Percentiles rank a stretch among this genome's conserved stretches.
phyloP scores from a whole-genome alignment of 805 yeast genomes.

The Zygoascus ofunaensis region DNA sequence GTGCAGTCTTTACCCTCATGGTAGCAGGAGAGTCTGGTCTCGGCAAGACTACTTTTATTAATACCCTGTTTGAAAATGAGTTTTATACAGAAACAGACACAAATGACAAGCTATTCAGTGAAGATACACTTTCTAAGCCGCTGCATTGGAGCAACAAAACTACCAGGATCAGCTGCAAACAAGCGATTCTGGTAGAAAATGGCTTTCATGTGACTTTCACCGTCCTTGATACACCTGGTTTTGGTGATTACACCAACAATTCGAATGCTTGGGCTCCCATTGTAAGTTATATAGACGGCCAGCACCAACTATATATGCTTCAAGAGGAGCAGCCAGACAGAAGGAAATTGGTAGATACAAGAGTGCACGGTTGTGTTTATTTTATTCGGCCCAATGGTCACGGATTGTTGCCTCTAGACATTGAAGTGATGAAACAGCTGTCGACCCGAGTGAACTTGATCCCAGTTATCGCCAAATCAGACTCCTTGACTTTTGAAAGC shows the following conservation, averaged over 20 bases:
- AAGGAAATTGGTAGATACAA: constrained; percentile 43
- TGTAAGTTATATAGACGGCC: constrained; percentile 83
- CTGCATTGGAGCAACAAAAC: constrained; percentile 29
- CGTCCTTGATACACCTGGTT: constrained; percentile 87
- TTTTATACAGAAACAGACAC: constrained; percentile 35
- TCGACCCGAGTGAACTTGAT: constrained; percentile 75
- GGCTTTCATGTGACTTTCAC: constrained; percentile 70
- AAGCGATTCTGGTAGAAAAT: constrained; percentile 76
- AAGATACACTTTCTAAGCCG: neutral
- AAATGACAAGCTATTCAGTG: constrained; percentile 1
- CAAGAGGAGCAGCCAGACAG: constrained; percentile 90
- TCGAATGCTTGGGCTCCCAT: constrained; percentile 79
- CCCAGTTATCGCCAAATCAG: constrained; percentile 85
- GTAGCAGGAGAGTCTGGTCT: constrained; percentile 82
- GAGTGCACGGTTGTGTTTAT: constrained; percentile 86
- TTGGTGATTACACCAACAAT: constrained; percentile 85
- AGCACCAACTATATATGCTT: constrained; percentile 78
- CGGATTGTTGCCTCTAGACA: constrained; percentile 76
- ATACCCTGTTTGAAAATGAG: constrained; percentile 59
- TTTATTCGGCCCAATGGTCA: constrained; percentile 90
- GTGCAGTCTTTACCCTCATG: constrained; percentile 55
- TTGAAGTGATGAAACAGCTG: constrained; percentile 77
- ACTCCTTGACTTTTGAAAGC: constrained; percentile 67
- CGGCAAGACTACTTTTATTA: constrained; percentile 83
- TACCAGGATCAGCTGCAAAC: constrained; percentile 42